Evolutionary conservation across 2,329 filamentous ascomycete genomes (phyloP), one percentile per base, ranked within the genome.

Genomic region (Aspergillus brasiliensis): DNA sequence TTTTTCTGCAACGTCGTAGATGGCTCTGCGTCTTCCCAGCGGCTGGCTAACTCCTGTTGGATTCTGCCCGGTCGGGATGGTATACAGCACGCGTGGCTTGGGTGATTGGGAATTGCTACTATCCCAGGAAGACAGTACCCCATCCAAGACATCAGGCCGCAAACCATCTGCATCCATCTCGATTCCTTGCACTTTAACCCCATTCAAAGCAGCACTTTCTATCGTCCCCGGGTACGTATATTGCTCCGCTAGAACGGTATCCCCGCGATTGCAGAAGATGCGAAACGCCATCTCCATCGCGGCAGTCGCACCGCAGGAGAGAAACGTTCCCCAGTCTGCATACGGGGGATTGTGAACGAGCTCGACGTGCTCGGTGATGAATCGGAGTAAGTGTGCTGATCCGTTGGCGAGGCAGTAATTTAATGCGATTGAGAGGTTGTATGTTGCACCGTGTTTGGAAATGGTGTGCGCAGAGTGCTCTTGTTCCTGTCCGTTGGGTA

Each of bases 191-290:
- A 86, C 81, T 56, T 82, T 83, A 34, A 89, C 75, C 3, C 88
- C 89, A 67, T 89, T 78, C 0, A 88, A 87, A 21, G 78, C 73
- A 0, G 85, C 87, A 0, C 87, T 86, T 69, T 91, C 87, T 15
- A 89, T 82, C 13, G 88, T 87, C n/a, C 91, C 91, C 5, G 90
- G 87, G 78, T 97, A 99, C 38, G 91, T 94, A 76, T 94, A 98
- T 71, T 94, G 90, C 77, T 98, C 95, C 7, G 91, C 92, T 17
- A 98, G 77, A 51, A 98, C 80, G 60, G 87, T 86, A 71, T 98
- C 92, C 0, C 88, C 86, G 7, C 90, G 84, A 58, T 86, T 82
- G 66, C 88, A 89, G 64, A 99, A 87, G 84, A 97, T 90, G 54
- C 95, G 87, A 47, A 96, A 80, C 2, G 90, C 83, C 76, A 93